Percentiles rank a stretch among this genome's conserved stretches.
phyloP scores from a whole-genome alignment of 176 grass and related monocot genomes.

The Luzula sylvatica region DNA sequence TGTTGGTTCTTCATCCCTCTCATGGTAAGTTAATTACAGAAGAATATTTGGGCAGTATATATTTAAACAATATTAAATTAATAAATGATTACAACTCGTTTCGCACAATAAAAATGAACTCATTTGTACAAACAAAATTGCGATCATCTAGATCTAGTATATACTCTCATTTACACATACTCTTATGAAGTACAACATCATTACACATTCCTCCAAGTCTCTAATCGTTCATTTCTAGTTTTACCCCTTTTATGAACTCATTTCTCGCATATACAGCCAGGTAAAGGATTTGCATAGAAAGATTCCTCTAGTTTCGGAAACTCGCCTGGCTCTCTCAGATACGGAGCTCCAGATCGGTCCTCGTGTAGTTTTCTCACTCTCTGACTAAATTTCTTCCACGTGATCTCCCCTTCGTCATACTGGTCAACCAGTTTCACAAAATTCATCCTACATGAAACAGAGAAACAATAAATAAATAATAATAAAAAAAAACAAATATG shows the following conservation, averaged over 20 bases:
- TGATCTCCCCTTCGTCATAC: constrained; percentile 63
- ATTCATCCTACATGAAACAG: constrained; percentile 42
- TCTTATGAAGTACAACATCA: too few species aligned
- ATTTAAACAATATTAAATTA: too few species aligned
- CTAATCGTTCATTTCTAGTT: too few species aligned
- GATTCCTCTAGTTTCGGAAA: constrained; percentile 88
- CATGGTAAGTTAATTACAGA: too few species aligned
- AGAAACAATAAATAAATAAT: constrained; percentile 4
- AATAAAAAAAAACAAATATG: constrained; percentile 1
- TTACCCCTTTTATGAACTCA: constrained; percentile 18
- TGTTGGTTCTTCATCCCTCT: too few species aligned
- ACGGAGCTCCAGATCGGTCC: constrained; percentile 59
- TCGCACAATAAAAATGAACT: too few species aligned
- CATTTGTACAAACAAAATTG: too few species aligned
- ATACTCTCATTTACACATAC: too few species aligned
- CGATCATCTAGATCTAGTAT: too few species aligned
- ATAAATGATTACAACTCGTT: too few species aligned
- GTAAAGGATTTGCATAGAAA: constrained; percentile 90
- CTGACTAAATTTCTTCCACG: constrained; percentile 77
- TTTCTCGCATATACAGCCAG: constrained; percentile 86
- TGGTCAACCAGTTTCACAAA: constrained; percentile 79
- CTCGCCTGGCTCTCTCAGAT: constrained; percentile 73
- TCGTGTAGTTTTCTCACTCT: constrained; percentile 65
- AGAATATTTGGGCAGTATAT: too few species aligned
- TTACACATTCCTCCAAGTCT: too few species aligned